phyloP scores from a whole-genome alignment of 805 yeast genomes.

The Ogataea parapolymorpha region DNA sequence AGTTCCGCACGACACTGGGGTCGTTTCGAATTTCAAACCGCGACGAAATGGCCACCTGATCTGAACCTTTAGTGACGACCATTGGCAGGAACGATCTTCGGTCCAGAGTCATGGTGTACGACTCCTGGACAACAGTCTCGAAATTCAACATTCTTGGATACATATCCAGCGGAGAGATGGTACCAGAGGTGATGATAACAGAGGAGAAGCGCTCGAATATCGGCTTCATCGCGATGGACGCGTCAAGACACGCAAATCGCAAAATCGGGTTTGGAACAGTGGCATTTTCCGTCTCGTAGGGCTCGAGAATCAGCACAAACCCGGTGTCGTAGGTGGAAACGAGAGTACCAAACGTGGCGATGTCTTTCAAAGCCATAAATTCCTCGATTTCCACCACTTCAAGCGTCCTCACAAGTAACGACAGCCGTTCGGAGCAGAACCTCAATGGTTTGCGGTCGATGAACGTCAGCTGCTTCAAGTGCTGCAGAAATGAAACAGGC shows the following conservation, averaged over 20 bases:
- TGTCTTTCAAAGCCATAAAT: slow-evolving; percentile 87
- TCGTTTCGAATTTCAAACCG: slow-evolving; percentile 96
- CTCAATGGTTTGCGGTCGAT: slow-evolving; percentile 89
- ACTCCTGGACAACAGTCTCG: slow-evolving; percentile 89
- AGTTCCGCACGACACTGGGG: slow-evolving; percentile 95
- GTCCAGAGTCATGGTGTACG: slow-evolving; percentile 93
- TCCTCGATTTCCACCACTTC: slow-evolving; percentile 89
- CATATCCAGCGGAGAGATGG: slow-evolving; percentile 98
- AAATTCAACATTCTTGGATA: slow-evolving; percentile 95
- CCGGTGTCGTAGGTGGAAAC: slow-evolving; percentile 95
- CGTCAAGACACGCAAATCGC: slow-evolving; percentile 92
- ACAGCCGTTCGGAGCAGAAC: slow-evolving; percentile 88
- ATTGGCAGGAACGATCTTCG: slow-evolving; percentile 90
- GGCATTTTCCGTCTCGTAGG: slow-evolving; percentile 88
- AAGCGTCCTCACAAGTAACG: slow-evolving; percentile 82
- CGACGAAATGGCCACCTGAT: slow-evolving; percentile 95
- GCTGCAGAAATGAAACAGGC: slow-evolving; percentile 88
- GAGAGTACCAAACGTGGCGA: slow-evolving; percentile 94
- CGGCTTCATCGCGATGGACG: slow-evolving; percentile 96
- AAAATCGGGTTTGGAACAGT: slow-evolving; percentile 96
- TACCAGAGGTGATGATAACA: slow-evolving; percentile 94
- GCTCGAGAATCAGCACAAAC: slow-evolving; percentile 86
- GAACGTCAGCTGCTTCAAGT: slow-evolving; percentile 86
- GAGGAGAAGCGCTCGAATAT: slow-evolving; percentile 90
- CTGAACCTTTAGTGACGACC: slow-evolving; percentile 96